Conservation (phyloP, 2,329 filamentous ascomycete species). For the Lasiodiplodia theobromae region DNA sequence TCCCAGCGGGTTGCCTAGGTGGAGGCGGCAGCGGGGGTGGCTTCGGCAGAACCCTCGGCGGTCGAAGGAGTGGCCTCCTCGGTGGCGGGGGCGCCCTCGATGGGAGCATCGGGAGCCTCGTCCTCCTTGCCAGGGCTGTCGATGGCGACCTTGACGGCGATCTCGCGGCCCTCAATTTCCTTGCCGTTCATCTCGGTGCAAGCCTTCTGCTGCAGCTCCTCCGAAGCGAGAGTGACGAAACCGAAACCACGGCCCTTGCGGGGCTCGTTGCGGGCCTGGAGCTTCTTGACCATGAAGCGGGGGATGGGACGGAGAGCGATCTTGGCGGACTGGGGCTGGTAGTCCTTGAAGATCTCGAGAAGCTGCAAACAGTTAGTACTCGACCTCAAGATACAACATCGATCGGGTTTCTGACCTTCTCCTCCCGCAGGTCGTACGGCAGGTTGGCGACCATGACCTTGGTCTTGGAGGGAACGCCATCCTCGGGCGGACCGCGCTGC, state of each 20-base stretch:
- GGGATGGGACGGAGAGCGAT: conserved; percentile 98
- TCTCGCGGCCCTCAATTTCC: conserved; percentile 98
- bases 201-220: conserved; percentile 97
- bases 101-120: conserved; percentile 63
- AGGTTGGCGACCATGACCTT: conserved; percentile 99
- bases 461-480: conserved; percentile 97
- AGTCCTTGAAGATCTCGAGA: conserved; percentile 94
- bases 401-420: conserved; percentile 71
- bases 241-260: conserved; percentile 99
- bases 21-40: conserved; percentile 30
- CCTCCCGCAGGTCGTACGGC: conserved; percentile 96
- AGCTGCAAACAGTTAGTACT: conserved; percentile 66
- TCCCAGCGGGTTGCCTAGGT: not conserved
- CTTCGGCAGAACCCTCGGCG: conserved; percentile 30
- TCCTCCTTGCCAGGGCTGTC: conserved; percentile 99
- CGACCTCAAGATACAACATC: not conserved
- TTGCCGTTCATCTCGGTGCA: conserved; percentile 99
- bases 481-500: conserved; percentile 94
- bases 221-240: conserved; percentile 93
- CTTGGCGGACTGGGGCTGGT: conserved; percentile 93
- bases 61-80: conserved; percentile 33
- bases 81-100: conserved; percentile 50
- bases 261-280: conserved; percentile 95
- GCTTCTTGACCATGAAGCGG: conserved; percentile 99
- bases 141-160: conserved; percentile 99